Percentiles rank a stretch among this genome's conserved stretches.
phyloP scores from a whole-genome alignment of 371 early-diverging fungal genomes.

The Mucor circinelloides region DNA sequence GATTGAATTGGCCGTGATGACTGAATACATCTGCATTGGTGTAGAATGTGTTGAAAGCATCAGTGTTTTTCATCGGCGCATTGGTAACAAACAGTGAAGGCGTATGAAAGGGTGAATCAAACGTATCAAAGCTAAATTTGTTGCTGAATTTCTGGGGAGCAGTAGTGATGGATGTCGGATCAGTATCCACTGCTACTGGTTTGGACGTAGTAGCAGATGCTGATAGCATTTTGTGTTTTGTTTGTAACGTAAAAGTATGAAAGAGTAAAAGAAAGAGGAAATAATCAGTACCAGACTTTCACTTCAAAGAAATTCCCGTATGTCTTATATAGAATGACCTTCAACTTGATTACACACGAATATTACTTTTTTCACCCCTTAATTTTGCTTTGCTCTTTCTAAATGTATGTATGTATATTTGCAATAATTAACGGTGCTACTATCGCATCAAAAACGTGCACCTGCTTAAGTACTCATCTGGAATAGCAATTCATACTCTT shows the following conservation, averaged over 20 bases:
- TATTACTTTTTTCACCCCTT: background rate
- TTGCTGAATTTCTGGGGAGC: background rate
- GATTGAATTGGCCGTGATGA: background rate
- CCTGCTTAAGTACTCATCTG: background rate
- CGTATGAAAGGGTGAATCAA: conserved; percentile 22
- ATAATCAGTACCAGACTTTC: background rate
- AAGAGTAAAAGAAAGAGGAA: background rate
- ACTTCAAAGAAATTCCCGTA: conserved; percentile 1
- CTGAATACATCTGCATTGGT: background rate
- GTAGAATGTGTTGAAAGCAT: conserved; percentile 6
- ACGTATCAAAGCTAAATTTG: conserved; percentile 2
- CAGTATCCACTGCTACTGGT: background rate
- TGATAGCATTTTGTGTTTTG: background rate
- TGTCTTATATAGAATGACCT: background rate
- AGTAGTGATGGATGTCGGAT: background rate
- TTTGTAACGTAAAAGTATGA: background rate
- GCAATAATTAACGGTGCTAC: background rate
- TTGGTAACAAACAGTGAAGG: conserved; percentile 17
- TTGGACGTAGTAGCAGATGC: background rate
- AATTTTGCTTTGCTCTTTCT: background rate
- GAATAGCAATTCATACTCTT: background rate
- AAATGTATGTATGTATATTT: background rate
- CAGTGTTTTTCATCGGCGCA: background rate
- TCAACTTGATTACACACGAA: conserved; percentile 2
- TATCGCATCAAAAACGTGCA: background rate